These are phyloP conservation scores for Tricholoma terreum DNA, from an alignment of 768 basidiomycete species.

Conservation along the genomic window DNA sequence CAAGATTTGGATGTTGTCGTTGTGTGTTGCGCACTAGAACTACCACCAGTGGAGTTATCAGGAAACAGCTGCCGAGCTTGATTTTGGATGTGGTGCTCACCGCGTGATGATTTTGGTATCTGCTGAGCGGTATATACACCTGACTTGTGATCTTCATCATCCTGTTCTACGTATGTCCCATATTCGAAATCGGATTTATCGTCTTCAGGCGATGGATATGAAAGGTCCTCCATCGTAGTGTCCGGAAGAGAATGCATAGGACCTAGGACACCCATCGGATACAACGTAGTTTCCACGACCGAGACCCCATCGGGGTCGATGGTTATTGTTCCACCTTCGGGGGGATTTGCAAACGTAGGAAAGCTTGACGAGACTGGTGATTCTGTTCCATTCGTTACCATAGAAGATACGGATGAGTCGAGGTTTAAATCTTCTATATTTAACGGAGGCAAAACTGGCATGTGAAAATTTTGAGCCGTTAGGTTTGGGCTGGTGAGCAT, in stretches of 20 bases:
- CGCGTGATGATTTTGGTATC: not conserved
- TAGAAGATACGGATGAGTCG: constrained; percentile 8
- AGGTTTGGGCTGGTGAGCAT: constrained; percentile 15
- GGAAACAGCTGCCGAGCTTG: not conserved
- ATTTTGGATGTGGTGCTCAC: not conserved
- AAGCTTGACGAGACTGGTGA: constrained; percentile 32
- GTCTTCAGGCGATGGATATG: constrained; percentile 12
- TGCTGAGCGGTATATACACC: not conserved
- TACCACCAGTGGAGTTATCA: not conserved
- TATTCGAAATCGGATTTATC: constrained; percentile 12
- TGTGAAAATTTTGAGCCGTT: constrained; percentile 18
- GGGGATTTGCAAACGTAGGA: constrained; percentile 32
- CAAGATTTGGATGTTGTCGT: constrained; percentile 31
- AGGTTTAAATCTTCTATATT: constrained; percentile 3
- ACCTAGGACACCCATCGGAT: constrained; percentile 8
- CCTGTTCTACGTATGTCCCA: constrained; percentile 5
- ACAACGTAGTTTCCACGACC: not conserved
- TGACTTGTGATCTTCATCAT: constrained; percentile 1
- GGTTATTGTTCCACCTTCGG: constrained; percentile 4
- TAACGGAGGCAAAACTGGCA: constrained; percentile 15
- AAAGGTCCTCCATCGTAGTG: constrained; percentile 6
- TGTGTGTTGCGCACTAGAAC: constrained; percentile 16
- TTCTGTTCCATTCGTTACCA: constrained; percentile 9
- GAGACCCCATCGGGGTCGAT: constrained; percentile 11
- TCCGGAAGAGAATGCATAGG: not conserved